Evolutionary conservation across 495 filamentous ascomycete genomes (phyloP).

Genomic region (Hyaloscypha variabilis): DNA sequence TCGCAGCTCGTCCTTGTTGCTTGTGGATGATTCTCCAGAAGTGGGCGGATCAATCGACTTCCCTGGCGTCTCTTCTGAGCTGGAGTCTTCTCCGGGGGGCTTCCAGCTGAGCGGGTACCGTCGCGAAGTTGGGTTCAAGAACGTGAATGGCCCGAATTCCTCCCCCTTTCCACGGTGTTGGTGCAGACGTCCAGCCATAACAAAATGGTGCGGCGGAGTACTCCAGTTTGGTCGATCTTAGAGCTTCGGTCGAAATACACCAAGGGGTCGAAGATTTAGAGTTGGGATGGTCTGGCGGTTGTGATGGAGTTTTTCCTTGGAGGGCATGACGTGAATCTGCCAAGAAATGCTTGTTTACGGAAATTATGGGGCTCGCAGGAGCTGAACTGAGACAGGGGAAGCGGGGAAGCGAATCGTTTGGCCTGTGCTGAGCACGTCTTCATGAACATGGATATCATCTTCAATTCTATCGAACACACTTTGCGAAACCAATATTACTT

Average conservation of each 20-base stretch:
- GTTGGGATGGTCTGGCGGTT: neutral
- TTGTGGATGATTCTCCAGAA: neutral
- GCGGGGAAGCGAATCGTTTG: neutral
- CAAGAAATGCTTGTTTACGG: neutral
- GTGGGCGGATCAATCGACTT: conserved; percentile 4
- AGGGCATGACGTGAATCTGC: neutral
- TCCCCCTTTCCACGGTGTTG: conserved; percentile 10
- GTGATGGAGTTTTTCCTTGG: neutral
- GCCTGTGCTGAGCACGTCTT: too few species aligned
- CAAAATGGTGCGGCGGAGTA: neutral
- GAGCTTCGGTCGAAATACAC: neutral
- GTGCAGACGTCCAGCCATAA: neutral
- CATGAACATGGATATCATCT: too few species aligned
- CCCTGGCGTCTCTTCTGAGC: conserved; percentile 6
- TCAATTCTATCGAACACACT: too few species aligned
- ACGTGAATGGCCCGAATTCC: conserved; percentile 43
- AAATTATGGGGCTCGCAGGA: too few species aligned
- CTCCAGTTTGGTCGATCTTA: neutral
- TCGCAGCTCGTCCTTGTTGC: conserved; percentile 17
- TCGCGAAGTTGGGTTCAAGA: conserved; percentile 54
- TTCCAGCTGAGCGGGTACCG: conserved; percentile 16
- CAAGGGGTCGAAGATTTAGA: neutral
- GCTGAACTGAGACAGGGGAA: neutral
- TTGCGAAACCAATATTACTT: too few species aligned
- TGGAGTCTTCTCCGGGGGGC: conserved; percentile 14